Base-by-base conservation (phyloP, 75 land plant genomes). In the Pseudotsuga menziesii region DNA sequence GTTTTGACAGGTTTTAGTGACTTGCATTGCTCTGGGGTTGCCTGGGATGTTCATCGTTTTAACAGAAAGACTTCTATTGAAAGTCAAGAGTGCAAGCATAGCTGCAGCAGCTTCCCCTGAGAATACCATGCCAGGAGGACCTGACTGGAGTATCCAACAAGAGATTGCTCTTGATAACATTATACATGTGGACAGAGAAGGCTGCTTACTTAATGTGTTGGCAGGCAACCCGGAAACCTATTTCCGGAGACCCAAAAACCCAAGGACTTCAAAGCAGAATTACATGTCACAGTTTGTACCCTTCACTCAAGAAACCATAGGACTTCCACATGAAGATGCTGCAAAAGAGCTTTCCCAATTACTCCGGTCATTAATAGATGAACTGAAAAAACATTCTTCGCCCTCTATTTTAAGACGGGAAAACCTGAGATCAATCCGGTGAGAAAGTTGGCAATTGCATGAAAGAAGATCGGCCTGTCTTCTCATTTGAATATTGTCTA, bases 81-180 rank as follows among this genome's bases (percentile, higher is more conserved):
- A 81, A 32, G 87, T 90, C 64, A 86, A 75, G 19, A 88, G 88
- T 61, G 64, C 86, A 3, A 83, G 74, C 35, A 80, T 89, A 56
- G 85, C 83, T 16, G 85, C 76, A 35, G 73, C 85, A 52, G 81
- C 81, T 17, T 81, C 80, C 1, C 76, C 85, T n/a, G 80, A 78
- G 7, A 88, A 84, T 78, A 54, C 44, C 4, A 64, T 83, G 41
- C 44, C 82, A 23, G 74, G 82, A 58, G 83, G 87, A 71, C 85
- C 88, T 27, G 79, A 88, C 35, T 97, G 98, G 98, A 78, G 77
- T 36, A 80, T 97, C 73, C 88, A 89, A 62, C 55, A 74, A 9
- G 90, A 84, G 71, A 90, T 91, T 58, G 78, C 83, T 48, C 64
- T 97, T 41, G 89, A 91, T 57, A 90, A 87, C 73, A 85, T 97